These are phyloP conservation scores for Adansonia grandidieri DNA, from an alignment of 441 rosid species.

Conservation along the genomic window DNA sequence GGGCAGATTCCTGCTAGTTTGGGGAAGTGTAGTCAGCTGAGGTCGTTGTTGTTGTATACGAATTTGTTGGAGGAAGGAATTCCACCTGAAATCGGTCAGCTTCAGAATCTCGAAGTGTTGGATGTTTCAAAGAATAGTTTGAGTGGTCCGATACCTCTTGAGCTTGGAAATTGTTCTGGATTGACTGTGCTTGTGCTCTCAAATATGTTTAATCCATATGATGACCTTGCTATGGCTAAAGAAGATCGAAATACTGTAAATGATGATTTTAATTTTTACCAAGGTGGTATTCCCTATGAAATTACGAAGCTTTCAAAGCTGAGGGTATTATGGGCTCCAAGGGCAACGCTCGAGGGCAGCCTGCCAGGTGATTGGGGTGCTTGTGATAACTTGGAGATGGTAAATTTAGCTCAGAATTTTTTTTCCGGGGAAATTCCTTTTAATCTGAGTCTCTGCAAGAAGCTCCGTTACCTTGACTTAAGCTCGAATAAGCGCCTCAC, in stretches of 20 bases:
- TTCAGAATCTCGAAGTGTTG: conserved; percentile 60
- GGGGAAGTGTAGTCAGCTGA: conserved; percentile 56
- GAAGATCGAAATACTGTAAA: conserved; percentile 32
- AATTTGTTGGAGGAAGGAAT: conserved; percentile 61
- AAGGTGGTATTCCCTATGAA: conserved; percentile 51
- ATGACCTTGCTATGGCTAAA: conserved; percentile 30
- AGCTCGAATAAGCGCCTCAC: conserved; percentile 48
- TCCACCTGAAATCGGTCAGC: conserved; percentile 55
- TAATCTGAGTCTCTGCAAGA: conserved; percentile 44
- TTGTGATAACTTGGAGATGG: conserved; percentile 56
- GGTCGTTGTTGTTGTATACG: conserved; percentile 53
- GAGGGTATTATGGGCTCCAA: conserved; percentile 63
- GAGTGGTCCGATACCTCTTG: conserved; percentile 54
- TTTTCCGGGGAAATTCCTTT: conserved; percentile 47
- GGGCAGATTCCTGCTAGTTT: conserved; percentile 55
- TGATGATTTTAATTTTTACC: conserved; percentile 58
- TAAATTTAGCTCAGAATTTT: conserved; percentile 57
- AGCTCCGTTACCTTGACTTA: conserved; percentile 51
- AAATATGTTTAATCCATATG: conserved; percentile 42
- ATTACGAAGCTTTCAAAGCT: conserved; percentile 51
- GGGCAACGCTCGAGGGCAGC: conserved; percentile 49
- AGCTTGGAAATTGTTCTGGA: conserved; percentile 58
- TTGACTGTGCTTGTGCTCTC: conserved; percentile 65
- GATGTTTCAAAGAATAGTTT: conserved; percentile 67
- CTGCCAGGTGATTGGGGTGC: conserved; percentile 51